These are phyloP conservation scores for Pisolithus microcarpus DNA, from an alignment of 768 basidiomycete genomes.

Conservation along the genomic window DNA sequence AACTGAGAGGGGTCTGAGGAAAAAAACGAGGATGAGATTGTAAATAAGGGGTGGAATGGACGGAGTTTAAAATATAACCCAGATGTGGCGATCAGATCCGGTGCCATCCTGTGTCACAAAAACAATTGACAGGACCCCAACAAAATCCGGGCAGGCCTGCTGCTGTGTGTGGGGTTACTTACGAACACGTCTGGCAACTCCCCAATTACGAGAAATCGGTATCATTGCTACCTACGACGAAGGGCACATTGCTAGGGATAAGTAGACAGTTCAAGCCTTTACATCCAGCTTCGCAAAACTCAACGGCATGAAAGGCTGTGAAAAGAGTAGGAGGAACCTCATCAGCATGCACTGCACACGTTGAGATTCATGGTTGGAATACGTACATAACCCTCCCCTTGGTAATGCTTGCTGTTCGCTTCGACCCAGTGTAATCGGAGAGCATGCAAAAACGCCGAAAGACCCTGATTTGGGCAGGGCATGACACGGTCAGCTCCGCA, in stretches of 20 bases:
- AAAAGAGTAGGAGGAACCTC: slow-evolving; percentile 7
- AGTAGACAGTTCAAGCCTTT: slow-evolving; percentile 22
- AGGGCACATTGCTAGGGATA: slow-evolving; percentile 14
- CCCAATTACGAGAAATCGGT: not conserved
- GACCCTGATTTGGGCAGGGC: slow-evolving; percentile 46
- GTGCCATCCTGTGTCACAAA: slow-evolving; percentile 3
- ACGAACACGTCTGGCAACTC: not conserved
- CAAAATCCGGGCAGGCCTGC: not conserved
- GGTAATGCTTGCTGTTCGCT: slow-evolving; percentile 93
- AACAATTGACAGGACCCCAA: not conserved
- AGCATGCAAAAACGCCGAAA: slow-evolving; percentile 94
- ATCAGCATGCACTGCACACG: slow-evolving; percentile 24
- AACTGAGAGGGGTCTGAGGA: slow-evolving; percentile 28
- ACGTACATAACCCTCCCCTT: slow-evolving; percentile 84
- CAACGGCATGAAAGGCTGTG: slow-evolving; percentile 42
- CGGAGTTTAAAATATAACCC: slow-evolving; percentile 29
- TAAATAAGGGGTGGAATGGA: slow-evolving; percentile 11
- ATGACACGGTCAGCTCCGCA: slow-evolving; percentile 5
- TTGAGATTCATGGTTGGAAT: slow-evolving; percentile 10
- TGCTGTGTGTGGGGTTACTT: not conserved
- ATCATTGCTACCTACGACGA: slow-evolving; percentile 10
- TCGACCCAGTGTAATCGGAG: slow-evolving; percentile 98
- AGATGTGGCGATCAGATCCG: not conserved
- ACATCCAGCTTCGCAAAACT: slow-evolving; percentile 40
- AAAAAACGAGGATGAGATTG: slow-evolving; percentile 7